Base-by-base conservation (phyloP, 73 alveolate genomes). In the Symbiodinium natans region DNA sequence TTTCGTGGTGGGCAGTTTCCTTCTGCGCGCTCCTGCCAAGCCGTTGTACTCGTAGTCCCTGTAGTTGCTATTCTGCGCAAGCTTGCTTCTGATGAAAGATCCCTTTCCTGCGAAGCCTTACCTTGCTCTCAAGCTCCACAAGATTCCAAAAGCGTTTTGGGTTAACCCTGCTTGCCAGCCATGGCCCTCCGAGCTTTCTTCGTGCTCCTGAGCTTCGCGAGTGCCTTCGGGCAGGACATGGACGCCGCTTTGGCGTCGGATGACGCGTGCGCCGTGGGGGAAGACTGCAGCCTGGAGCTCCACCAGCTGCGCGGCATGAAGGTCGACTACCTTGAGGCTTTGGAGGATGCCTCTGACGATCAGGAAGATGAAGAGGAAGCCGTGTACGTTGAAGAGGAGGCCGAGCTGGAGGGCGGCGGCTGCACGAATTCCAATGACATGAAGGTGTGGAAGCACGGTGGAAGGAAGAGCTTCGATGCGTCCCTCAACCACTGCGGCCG, bases 401-500 rank as follows among this genome's bases (percentile, higher is more conserved):
- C 31, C 23, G 59, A 21, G 36, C 9, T 63, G 34, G 59, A 38
- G 34, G 87, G 93, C 39, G 93, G 93, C 27, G 93, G 83, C 31
- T 86, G 93, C 93, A 86, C 83, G 59, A 56, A 56, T 41, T 2
- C 83, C 54, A 19, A 54, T 10, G 93, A 86, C 56, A 29, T 86
- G 34, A 38, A 38, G 27, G 9, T 36, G n/a, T 86, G 93, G 93
- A 86, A 86, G 83, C 10, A 19, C 38, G 83, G 93, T 3, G 93
- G 93, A 19, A 52, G 40, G 59, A 54, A 4, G 83, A 54, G 93
- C 93, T 86, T 86, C 34, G 93, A 86, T 38, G 93, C 83, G 19
- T 41, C 93, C 41, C 59, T 86, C 56, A 86, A 86, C 93, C 48
- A 40, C 29, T 86, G 93, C 93, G 93, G 93, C 83, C 93, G 93